Base-by-base conservation (phyloP, 371 early-diverging fungal species). In the Dinochytrium kinnereticum region DNA sequence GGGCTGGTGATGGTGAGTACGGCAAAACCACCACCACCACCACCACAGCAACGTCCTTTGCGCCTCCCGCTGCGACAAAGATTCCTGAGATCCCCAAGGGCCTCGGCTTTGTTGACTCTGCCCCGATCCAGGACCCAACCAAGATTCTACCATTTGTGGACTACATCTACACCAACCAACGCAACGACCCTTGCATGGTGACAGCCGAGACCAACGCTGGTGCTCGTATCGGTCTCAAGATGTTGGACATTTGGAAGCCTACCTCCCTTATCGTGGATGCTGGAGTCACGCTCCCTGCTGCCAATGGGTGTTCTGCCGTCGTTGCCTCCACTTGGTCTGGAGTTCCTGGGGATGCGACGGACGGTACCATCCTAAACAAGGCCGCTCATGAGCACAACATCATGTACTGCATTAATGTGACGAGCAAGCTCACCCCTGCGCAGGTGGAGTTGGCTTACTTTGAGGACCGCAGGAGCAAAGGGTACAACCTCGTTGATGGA, bases 401-500 rank as follows among this genome's bases (percentile, higher is more conserved):
- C 15, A 38, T 39, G 2, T 49, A 38, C 68, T 36, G 24, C 57
- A 66, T 66, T 19, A 50, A 73, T 34, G 31, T 26, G 10, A 71
- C 76, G 5, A 51, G 19, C 1, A 26, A n/a, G 28, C 67, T 66
- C 38, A 71, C 71, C n/a, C 30, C 50, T 33, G 67, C 68, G 30
- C 66, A 51, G 36, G 40, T n/a, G 15, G 19, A 31, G 39, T 19
- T 19, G 0, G 76, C 68, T 33, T 76, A 71, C 71, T 59, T 76
- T 34, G 76, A 76, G 31, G 71, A 76, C 53, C 71, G 71, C 55
- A 71, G 76, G 51, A 64, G 66, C 50, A 76, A 76, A 51, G 76
- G 72, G 1, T 76, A 71, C 76, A 53, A 33, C 19, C 44, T 76
- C 21, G 15, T 37, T 26, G 71, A 76, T 59, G 76, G 68, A 13